Evolutionary conservation across 768 basidiomycete species (phyloP), one percentile per base, ranked within the genome.

Genomic region (Amanita polypyramis): DNA sequence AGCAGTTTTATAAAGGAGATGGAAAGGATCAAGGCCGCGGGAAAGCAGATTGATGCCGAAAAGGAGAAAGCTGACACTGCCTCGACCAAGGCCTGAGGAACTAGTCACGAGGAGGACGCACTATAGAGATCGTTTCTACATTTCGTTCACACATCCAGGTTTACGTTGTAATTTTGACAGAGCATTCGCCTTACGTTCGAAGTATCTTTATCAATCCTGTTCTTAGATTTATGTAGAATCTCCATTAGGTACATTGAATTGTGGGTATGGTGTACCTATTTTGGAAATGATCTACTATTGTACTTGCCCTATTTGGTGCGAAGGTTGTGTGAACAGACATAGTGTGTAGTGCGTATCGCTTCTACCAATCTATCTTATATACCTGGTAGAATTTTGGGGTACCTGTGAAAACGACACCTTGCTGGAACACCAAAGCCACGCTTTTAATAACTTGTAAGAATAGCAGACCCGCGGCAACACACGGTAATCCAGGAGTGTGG

Each of bases 1-100:
- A 84, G 79, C 43, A 87, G 85, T 51, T 93, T 92, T 63, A 88
- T 94, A 59, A 77, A 70, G 57, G 91, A 92, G 68, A 87, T 93
- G 80, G 68, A 73, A 40, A 74, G 74, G 61, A 71, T 88, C 45
- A 66, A 75, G 38, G 59, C 65, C 36, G 67, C 65, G 15, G 65
- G 70, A 15, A 50, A 58, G 34, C 65, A 65, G 19, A 63, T 60
- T 19, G 65, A 70, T 17, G 50, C 58, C 32, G 65, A 65, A 17
- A 63, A 62, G 43, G 67, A 68, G 15, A 65, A 69, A 52, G 61
- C 61, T 1, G 62, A 63, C 49, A n/a, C 15, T 12, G 35, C 34
- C 35, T 36, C 34, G 25, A 27, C 25, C 25, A 27, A 27, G 7
- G 25, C 25, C 25, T 27, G 25, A 27, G 7, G 25, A 27, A 27